Conservation (phyloP, 2,329 filamentous ascomycete species). For the Calonectria leucothoes region DNA sequence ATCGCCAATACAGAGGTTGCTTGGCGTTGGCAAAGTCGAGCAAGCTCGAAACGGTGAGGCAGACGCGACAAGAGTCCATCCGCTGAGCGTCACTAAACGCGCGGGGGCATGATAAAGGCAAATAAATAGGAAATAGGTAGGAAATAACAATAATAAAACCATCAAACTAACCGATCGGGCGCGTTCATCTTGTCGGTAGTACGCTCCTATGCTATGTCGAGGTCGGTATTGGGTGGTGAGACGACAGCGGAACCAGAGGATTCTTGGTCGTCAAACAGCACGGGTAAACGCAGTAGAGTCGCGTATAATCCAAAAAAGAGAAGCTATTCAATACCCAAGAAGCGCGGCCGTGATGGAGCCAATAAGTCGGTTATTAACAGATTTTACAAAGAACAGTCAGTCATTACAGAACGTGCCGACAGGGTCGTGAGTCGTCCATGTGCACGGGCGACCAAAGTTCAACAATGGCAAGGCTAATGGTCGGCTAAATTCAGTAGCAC, state of each 20-base stretch:
- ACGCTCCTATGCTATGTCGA: background rate
- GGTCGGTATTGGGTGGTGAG: background rate
- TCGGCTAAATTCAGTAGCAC: conserved; percentile 40
- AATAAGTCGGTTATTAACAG: conserved; percentile 15
- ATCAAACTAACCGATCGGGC: conserved; percentile 62
- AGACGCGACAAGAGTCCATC: background rate
- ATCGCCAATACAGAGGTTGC: background rate
- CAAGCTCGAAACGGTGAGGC: background rate
- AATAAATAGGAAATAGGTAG: background rate
- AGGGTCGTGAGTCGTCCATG: conserved; percentile 26
- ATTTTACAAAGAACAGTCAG: conserved; percentile 9
- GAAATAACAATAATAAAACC: background rate
- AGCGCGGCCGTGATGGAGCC: conserved; percentile 5
- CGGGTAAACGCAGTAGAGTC: background rate
- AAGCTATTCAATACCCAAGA: background rate
- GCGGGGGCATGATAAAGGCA: background rate
- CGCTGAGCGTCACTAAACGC: background rate
- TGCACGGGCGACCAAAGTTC: conserved; percentile 16
- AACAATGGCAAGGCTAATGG: conserved; percentile 39
- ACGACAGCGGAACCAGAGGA: background rate
- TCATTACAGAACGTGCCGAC: conserved; percentile 24
- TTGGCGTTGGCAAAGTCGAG: background rate
- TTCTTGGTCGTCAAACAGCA: background rate
- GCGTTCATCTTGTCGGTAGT: conserved; percentile 61
- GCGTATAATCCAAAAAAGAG: conserved; percentile 28